Evolutionary conservation across 2,329 filamentous ascomycete genomes (phyloP), one percentile per base, ranked within the genome.

Genomic region (Fusarium metavorans): DNA sequence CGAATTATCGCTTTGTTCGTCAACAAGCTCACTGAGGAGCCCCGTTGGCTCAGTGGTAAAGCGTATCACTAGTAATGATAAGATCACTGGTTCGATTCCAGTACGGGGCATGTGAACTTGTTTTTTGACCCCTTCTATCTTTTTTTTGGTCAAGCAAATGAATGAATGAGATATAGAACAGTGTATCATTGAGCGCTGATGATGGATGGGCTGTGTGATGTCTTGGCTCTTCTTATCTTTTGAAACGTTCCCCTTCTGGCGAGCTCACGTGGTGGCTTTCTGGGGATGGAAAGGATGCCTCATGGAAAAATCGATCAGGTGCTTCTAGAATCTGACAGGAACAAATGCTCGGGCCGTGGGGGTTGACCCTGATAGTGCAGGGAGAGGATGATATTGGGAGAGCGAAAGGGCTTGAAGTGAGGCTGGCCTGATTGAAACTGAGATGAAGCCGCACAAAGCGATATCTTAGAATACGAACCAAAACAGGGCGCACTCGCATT

Each of bases 1-100:
- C 16, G 14, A 39, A 54, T 3, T 13, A 3, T 61, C 4, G 1
- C 0, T 0, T 0, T 0, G 0, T 0, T 2, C 1, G 11, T 2
- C 0, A 74, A 48, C 27, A 63, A 71, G 30, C 9, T 74, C 52
- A 34, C 71, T 61, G 57, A 13, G 14, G 71, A 72, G 72, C 72
- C 72, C 64, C 72, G 71, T 73, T 74, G 71, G 71, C 71, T 74
- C 37, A 74, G 71, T 74, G 71, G 71, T 74, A 74, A 71, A 74
- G 71, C 71, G 71, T 71, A 74, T 74, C 71, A 74, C 71, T 74
- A 74, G 71, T 74, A 70, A 74, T 74, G 71, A 74, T 71, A 67
- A 72, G 70, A 71, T 72, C 70, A 71, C 67, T 71, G 70, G 70
- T 72, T 72, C 70, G 70, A 73, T 72, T 73, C 70, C 70, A 72